Conservation (phyloP, 73 alveolate species). For the Paramecium sexaurelia region DNA sequence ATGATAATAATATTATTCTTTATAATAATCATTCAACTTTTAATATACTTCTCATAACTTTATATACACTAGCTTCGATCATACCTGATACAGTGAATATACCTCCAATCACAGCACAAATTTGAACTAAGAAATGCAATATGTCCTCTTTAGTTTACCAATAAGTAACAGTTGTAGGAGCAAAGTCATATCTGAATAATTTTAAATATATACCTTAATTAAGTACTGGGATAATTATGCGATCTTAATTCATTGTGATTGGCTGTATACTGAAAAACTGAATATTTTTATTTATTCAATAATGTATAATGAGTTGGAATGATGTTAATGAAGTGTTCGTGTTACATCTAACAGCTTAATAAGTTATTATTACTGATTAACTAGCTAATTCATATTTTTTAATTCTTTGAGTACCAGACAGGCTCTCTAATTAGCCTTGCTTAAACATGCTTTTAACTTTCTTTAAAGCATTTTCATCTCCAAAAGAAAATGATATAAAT, state of each 20-base stretch:
- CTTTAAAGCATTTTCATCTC: slow-evolving; percentile 75
- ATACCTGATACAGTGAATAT: slow-evolving; percentile 97
- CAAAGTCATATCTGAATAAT: slow-evolving; percentile 89
- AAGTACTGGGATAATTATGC: slow-evolving; percentile 71
- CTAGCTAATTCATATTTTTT: slow-evolving; percentile 47
- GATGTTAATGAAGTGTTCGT: slow-evolving; percentile 87
- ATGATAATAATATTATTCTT: background rate
- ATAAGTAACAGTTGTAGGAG: slow-evolving; percentile 95
- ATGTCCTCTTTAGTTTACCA: slow-evolving; percentile 84
- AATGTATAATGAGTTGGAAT: slow-evolving; percentile 91
- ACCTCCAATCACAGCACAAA: slow-evolving; percentile 99
- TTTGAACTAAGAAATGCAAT: slow-evolving; percentile 83
- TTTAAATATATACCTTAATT: slow-evolving; percentile 63
- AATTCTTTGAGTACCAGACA: slow-evolving; percentile 70
- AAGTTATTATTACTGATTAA: background rate
- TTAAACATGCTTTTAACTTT: slow-evolving; percentile 77
- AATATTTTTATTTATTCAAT: slow-evolving; percentile 63
- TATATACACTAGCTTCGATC: slow-evolving; percentile 81
- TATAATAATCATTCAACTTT: slow-evolving; percentile 48
- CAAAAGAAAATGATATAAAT: slow-evolving; percentile 88
- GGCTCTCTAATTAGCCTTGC: slow-evolving; percentile 74
- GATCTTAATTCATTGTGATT: slow-evolving; percentile 75
- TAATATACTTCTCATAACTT: slow-evolving; percentile 64
- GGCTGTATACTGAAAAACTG: slow-evolving; percentile 88
- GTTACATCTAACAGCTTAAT: slow-evolving; percentile 48